These are phyloP conservation scores for Cordyceps cateniannulata DNA, from an alignment of 2,329 filamentous ascomycete genomes.

Conservation along the genomic window DNA sequence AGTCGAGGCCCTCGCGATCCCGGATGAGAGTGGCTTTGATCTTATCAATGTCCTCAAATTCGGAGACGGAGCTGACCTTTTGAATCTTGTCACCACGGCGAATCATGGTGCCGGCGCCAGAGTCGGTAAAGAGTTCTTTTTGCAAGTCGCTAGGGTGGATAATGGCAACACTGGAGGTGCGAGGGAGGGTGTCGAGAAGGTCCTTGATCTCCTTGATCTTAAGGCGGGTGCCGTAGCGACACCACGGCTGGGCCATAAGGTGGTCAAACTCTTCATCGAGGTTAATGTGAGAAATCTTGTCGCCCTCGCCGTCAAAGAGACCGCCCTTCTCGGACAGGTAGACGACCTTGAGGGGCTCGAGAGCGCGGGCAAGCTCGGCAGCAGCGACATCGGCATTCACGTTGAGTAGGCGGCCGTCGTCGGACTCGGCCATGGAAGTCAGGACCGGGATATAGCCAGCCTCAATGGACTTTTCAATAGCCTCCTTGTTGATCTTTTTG, in stretches of 20 bases:
- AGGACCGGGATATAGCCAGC: constrained; percentile 88
- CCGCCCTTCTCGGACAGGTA: constrained; percentile 98
- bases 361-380: constrained; percentile 78
- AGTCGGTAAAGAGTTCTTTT: constrained; percentile 95
- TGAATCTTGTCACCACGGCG: constrained; percentile 85
- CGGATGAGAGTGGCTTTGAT: constrained; percentile 78
- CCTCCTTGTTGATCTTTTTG: constrained; percentile 80
- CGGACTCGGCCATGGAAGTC: constrained; percentile 92
- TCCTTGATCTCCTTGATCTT: constrained; percentile 99
- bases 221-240: constrained; percentile 84
- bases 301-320: constrained; percentile 83
- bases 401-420: constrained; percentile 87
- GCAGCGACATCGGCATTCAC: constrained; percentile 97
- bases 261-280: constrained; percentile 92
- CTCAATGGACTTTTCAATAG: constrained; percentile 86
- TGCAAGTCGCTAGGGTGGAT: constrained; percentile 94
- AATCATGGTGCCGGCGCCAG: constrained; percentile 88
- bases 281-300: constrained; percentile 97
- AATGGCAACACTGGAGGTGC: constrained; percentile 91
- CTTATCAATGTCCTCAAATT: constrained; percentile 69
- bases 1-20: constrained; percentile 75
- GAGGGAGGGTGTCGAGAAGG: constrained; percentile 77
- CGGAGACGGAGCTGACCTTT: constrained; percentile 61
- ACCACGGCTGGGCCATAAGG: constrained; percentile 91
- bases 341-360: constrained; percentile 94